Percentiles rank a stretch among this genome's conserved stretches.
Evolutionary conservation across 495 filamentous ascomycete species (phyloP).

Genomic region (Xylaria scruposa): DNA sequence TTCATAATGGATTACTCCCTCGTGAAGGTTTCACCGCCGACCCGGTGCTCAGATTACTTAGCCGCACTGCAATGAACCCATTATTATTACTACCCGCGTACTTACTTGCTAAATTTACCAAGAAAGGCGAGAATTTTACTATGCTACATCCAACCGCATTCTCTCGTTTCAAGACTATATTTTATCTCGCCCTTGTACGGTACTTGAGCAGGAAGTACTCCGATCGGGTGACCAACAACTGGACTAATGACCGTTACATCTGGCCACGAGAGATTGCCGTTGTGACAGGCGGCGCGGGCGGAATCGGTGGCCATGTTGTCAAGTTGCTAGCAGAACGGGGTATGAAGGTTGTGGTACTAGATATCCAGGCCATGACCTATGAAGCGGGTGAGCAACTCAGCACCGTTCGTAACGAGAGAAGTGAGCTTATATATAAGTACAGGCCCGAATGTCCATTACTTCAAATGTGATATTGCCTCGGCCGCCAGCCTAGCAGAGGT

Average conservation of each 20-base stretch:
- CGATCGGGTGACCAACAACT: slow-evolving; percentile 65
- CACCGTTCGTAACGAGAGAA: too few species aligned
- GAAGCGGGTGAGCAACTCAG: slow-evolving; percentile 51
- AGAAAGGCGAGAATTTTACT: slow-evolving; percentile 58
- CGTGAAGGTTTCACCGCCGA: slow-evolving; percentile 68
- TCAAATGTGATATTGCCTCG: slow-evolving; percentile 70
- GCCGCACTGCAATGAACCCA: slow-evolving; percentile 65
- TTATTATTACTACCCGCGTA: slow-evolving; percentile 65
- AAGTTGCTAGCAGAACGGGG: slow-evolving; percentile 62
- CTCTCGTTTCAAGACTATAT: slow-evolving; percentile 53
- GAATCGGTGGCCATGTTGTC: slow-evolving; percentile 70
- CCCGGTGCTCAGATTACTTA: slow-evolving; percentile 59
- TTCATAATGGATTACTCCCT: slow-evolving; percentile 56
- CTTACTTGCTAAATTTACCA: slow-evolving; percentile 64
- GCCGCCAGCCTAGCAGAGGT: slow-evolving; percentile 53
- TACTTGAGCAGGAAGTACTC: slow-evolving; percentile 59
- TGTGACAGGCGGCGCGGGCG: slow-evolving; percentile 73
- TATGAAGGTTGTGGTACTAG: slow-evolving; percentile 72
- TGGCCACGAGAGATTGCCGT: slow-evolving; percentile 74
- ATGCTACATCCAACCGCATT: slow-evolving; percentile 57
- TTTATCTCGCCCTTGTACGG: slow-evolving; percentile 57
- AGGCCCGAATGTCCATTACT: slow-evolving; percentile 63
- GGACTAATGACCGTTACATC: slow-evolving; percentile 64
- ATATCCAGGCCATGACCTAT: slow-evolving; percentile 67
- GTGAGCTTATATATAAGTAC: slow-evolving; percentile 1